phyloP scores from a whole-genome alignment of 345 rosid genomes.

The Dimocarpus longan region DNA sequence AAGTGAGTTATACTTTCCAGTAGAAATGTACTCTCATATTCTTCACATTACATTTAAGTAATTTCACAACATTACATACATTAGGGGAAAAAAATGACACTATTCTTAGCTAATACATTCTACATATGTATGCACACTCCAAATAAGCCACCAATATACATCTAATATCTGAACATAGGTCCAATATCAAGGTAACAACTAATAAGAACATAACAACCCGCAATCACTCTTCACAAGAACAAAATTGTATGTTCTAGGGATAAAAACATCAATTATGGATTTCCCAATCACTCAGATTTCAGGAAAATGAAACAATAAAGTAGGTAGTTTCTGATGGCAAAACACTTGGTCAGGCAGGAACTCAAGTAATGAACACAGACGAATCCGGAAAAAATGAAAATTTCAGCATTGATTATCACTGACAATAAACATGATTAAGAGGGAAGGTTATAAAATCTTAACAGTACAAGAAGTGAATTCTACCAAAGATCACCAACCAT shows the following conservation, averaged over 20 bases:
- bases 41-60: conserved; percentile 1
- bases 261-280: background rate
- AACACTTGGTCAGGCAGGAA: background rate
- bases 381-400: background rate
- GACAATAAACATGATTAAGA: background rate
- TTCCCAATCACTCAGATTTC: background rate
- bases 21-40: conserved; percentile 1
- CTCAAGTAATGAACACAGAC: background rate
- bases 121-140: background rate
- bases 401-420: background rate
- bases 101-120: background rate
- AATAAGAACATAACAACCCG: background rate
- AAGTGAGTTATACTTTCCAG: conserved; percentile 12
- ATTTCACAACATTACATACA: background rate
- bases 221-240: background rate
- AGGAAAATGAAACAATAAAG: background rate
- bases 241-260: background rate
- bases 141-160: background rate
- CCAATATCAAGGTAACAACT: background rate
- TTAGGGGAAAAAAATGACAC: background rate
- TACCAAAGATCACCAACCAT: background rate
- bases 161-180: background rate
- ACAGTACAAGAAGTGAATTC: background rate
- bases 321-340: background rate
- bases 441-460: background rate